A percentile compares a stretch with the other conserved stretches of the same genome.
phyloP scores from a whole-genome alignment of 163 green algal genomes.

The Scenedesmus sp. region DNA sequence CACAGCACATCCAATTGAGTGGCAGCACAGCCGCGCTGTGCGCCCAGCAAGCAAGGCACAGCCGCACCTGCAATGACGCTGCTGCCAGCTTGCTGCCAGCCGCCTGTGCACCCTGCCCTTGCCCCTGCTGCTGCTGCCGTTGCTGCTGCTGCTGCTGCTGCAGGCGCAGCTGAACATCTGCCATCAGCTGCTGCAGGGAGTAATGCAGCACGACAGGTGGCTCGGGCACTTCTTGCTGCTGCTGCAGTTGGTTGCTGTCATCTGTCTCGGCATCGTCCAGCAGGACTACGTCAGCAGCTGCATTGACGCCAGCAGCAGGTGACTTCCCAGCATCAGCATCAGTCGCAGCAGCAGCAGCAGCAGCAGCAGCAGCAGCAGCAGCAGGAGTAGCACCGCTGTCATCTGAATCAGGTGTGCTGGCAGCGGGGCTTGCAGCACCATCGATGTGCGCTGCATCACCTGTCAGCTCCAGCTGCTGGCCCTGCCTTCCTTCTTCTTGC shows the following conservation, averaged over 20 bases:
- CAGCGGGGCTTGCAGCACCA: constrained; percentile 1
- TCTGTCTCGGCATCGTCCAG: background rate
- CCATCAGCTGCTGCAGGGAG: constrained; percentile 41
- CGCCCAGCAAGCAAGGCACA: background rate
- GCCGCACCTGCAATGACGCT: constrained; percentile 15
- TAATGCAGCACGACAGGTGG: background rate
- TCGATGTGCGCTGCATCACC: background rate
- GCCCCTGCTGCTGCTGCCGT: constrained; percentile 16
- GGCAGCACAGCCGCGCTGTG: background rate
- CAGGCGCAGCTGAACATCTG: constrained; percentile 26
- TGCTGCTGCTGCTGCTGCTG: constrained; percentile 36
- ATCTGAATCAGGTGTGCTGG: background rate
- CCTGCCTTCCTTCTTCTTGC: constrained; percentile 46
- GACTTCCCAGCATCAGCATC: background rate
- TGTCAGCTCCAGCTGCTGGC: constrained; percentile 39
- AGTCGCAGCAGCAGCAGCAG: background rate
- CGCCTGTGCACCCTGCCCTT: background rate
- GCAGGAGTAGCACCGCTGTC: background rate
- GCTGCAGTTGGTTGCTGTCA: background rate
- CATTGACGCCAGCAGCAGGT: background rate
- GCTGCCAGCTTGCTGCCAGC: constrained; percentile 25
- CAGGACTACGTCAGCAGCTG: background rate
- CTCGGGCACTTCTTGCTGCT: background rate
- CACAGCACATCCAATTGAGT: too few species aligned
- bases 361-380: constrained; percentile 13